phyloP scores from a whole-genome alignment of 2,329 filamentous ascomycete species.

The Penicillium olsonii region DNA sequence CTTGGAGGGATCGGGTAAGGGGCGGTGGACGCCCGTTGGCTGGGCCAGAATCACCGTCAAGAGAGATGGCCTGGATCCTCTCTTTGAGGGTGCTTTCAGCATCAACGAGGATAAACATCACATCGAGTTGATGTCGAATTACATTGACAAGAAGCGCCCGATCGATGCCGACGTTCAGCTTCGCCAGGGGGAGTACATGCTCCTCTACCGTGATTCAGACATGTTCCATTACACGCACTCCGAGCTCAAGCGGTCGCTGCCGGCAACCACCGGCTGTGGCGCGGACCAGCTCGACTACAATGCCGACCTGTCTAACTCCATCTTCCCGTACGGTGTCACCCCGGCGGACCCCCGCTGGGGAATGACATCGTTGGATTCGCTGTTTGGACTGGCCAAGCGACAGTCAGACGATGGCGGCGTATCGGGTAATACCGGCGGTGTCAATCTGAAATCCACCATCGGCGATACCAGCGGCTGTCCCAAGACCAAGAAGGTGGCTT shows the following conservation, averaged over 20 bases:
- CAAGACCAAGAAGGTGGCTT: slow-evolving; percentile 82
- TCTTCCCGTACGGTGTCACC: slow-evolving; percentile 57
- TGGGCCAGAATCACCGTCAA: slow-evolving; percentile 82
- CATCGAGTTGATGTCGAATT: slow-evolving; percentile 74
- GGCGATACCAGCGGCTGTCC: slow-evolving; percentile 84
- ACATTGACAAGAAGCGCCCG: slow-evolving; percentile 68
- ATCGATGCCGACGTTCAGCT: slow-evolving; percentile 67
- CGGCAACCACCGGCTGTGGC: slow-evolving; percentile 59
- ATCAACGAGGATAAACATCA: slow-evolving; percentile 83
- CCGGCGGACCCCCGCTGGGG: slow-evolving; percentile 58
- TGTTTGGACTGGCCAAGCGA: slow-evolving; percentile 67
- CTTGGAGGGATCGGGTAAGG: slow-evolving; percentile 65
- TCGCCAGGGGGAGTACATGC: slow-evolving; percentile 72
- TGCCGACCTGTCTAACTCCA: slow-evolving; percentile 67
- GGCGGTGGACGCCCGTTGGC: slow-evolving; percentile 76
- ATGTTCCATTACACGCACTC: slow-evolving; percentile 55
- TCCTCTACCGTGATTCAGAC: slow-evolving; percentile 91
- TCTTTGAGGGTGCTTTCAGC: slow-evolving; percentile 90
- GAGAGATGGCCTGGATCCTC: slow-evolving; percentile 71
- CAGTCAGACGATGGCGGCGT: slow-evolving; percentile 69
- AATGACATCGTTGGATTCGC: slow-evolving; percentile 61
- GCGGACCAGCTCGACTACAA: slow-evolving; percentile 83
- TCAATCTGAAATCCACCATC: slow-evolving; percentile 77
- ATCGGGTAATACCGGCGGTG: slow-evolving; percentile 73
- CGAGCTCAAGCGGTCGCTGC: slow-evolving; percentile 65